phyloP scores from a whole-genome alignment of 805 yeast species.

The Teunomyces funiuensis region DNA sequence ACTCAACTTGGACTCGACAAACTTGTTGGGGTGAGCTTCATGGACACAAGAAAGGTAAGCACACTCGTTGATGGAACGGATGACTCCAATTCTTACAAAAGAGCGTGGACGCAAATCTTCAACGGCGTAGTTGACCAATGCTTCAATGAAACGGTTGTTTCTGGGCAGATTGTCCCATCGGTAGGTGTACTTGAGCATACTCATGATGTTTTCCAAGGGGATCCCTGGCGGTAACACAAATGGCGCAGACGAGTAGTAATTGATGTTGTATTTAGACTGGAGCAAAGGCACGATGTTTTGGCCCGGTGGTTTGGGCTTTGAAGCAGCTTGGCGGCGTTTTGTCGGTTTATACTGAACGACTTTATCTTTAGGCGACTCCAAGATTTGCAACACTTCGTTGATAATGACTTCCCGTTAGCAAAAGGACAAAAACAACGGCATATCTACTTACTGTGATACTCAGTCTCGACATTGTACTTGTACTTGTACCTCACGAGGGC shows the following conservation, averaged over 20 bases:
- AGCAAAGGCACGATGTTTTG: not conserved
- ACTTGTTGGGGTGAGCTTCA: not conserved
- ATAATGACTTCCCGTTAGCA: constrained; percentile 1
- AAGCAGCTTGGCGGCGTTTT: not conserved
- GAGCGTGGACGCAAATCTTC: not conserved
- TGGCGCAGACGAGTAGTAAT: not conserved
- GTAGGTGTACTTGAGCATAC: not conserved
- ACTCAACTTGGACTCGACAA: not conserved
- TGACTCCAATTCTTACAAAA: constrained; percentile 1
- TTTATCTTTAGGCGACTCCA: not conserved
- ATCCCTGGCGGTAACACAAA: not conserved
- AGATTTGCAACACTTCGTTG: not conserved
- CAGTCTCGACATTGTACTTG: not conserved
- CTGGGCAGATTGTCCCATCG: constrained; percentile 1
- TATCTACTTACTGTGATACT: not conserved
- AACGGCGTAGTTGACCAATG: not conserved
- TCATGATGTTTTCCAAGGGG: not conserved
- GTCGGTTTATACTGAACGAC: not conserved
- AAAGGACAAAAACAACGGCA: not conserved
- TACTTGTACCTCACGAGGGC: constrained; percentile 5
- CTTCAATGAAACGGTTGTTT: constrained; percentile 1
- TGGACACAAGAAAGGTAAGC: constrained; percentile 1
- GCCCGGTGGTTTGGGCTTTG: constrained; percentile 1
- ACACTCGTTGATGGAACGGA: constrained; percentile 3
- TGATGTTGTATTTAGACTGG: not conserved